These are phyloP conservation scores for Ophiostoma piceae DNA, from an alignment of 2,329 filamentous ascomycete species.

Conservation along the genomic window DNA sequence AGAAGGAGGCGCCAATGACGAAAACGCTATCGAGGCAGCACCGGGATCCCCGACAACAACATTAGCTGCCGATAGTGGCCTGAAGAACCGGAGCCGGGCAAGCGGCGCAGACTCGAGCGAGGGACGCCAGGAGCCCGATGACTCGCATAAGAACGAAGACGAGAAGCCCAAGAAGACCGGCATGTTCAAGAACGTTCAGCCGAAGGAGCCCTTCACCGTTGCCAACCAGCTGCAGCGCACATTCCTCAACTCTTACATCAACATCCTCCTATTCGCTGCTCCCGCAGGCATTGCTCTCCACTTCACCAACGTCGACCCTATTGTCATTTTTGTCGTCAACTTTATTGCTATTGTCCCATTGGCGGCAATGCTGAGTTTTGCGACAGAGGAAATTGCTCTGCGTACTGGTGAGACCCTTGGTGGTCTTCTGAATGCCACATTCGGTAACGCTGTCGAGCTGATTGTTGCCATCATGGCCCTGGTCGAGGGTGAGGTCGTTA, in stretches of 20 bases:
- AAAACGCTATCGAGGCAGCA: conserved; percentile 7
- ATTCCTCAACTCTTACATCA: conserved; percentile 79
- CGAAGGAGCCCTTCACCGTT: conserved; percentile 53
- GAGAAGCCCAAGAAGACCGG: conserved; percentile 38
- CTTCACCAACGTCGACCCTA: conserved; percentile 50
- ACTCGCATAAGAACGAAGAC: conserved; percentile 33
- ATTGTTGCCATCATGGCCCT: conserved; percentile 86
- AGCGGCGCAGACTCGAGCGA: conserved; percentile 23
- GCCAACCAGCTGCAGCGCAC: conserved; percentile 67
- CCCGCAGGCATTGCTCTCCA: conserved; percentile 70
- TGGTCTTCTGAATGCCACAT: conserved; percentile 82
- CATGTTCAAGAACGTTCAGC: conserved; percentile 44
- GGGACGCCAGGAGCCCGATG: conserved; percentile 22
- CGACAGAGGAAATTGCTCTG: conserved; percentile 83
- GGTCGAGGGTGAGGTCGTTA: conserved; percentile 65
- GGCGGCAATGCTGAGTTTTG: conserved; percentile 74
- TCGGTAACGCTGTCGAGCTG: conserved; percentile 83
- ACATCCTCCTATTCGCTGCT: conserved; percentile 70
- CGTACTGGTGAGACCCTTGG: conserved; percentile 79
- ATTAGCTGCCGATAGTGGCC: conserved; percentile 21
- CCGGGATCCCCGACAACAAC: conserved; percentile 21
- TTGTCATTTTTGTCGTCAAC: conserved; percentile 78
- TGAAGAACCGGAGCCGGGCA: conserved; percentile 30
- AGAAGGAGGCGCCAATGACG: conserved; percentile 11
- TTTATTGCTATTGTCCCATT: conserved; percentile 89